phyloP scores from a whole-genome alignment of 139 green algal genomes.

The Nannochloris sp. region DNA sequence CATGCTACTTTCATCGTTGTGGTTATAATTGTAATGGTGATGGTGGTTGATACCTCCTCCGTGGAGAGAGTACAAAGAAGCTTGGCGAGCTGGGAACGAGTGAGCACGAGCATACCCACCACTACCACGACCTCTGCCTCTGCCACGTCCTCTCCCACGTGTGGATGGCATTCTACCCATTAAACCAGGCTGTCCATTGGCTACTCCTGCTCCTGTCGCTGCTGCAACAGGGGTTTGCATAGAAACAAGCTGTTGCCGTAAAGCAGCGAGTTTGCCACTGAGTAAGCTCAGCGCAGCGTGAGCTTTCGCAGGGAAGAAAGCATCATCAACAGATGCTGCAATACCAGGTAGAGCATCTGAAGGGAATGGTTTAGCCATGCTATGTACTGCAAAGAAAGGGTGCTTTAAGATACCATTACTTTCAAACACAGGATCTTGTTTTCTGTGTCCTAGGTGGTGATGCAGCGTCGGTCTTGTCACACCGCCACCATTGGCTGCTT shows the following conservation, averaged over 20 bases:
- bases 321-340: constrained; percentile 8
- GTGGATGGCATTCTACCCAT: neutral
- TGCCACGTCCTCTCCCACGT: neutral
- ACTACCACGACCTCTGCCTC: neutral
- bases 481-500: neutral
- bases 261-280: constrained; percentile 9
- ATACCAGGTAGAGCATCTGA: no score
- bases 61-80: constrained; percentile 6
- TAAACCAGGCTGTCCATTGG: neutral
- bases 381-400: constrained; percentile 25
- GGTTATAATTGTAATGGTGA: neutral
- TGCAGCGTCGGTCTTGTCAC: neutral
- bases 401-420: constrained; percentile 17
- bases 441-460: neutral
- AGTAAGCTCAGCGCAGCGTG: constrained; percentile 26
- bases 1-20: neutral
- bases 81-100: neutral
- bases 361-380: neutral
- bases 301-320: constrained; percentile 15
- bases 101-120: neutral
- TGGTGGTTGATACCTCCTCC: no score
- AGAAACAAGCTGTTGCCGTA: constrained; percentile 15
- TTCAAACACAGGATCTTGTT: neutral
- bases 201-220: neutral
- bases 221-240: neutral